Base-by-base conservation (phyloP, 805 yeast species). In the Suhomyces canberraensis region DNA sequence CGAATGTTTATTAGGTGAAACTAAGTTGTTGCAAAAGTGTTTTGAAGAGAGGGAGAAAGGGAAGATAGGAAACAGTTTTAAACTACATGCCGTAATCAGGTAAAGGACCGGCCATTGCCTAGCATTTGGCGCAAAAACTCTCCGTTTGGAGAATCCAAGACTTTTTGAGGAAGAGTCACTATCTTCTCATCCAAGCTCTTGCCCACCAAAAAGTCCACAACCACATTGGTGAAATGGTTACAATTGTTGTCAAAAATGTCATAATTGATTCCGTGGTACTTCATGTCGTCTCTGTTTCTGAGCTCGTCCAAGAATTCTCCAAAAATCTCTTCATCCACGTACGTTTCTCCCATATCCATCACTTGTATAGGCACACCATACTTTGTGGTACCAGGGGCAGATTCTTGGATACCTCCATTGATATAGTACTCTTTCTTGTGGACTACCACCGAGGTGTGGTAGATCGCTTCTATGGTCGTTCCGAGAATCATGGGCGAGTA, bases 221-320 rank as follows among this genome's bases (percentile, higher is more conserved):
- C 50, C 30, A 72, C 78, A 46, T 79, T 73, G 14, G 82, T 69
- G 58, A 81, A 80, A 56, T 82, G 81, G 57, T 81, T 81, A 56
- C 88, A 81, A 50, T 81, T 81, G 56, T 80, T 80, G 36, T 70
- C 69, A 40, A 81, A 78, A 40, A 81, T 54, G 45, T 78, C 77
- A 58, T 81, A 81, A 25, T 57, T 62, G 7, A 61, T 63, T 7
- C 78, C 71, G 11, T 64, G 53, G 46, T 68, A 79, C 40, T 69
- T 73, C 32, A 38, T 37, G n/a, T 56, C 58, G 8, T 64, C 64
- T 38, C 61, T 64, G 31, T 49, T 45, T 21, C 57, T 52, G 19
- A 79, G 54, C 30, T 79, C 83, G 3, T 61, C 64, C 19, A 81
- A 45, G 49, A 69, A 81, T 33, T 78, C 85, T 25, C 62, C 58